These are phyloP conservation scores for Erythrophleum fordii DNA, from an alignment of 306 rosid genomes.

Conservation along the genomic window DNA sequence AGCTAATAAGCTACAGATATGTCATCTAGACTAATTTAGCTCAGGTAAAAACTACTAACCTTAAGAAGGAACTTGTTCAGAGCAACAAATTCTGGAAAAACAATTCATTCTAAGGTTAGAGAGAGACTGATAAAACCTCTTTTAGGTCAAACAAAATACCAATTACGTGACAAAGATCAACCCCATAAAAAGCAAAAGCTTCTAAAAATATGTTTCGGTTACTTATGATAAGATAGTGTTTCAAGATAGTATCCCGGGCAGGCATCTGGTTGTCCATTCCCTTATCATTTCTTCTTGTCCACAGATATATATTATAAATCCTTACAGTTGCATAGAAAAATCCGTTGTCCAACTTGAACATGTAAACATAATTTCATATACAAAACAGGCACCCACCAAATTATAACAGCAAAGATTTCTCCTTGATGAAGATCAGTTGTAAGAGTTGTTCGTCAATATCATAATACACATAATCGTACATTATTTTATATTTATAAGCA, in stretches of 20 bases:
- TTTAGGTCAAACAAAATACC: constrained; percentile 13
- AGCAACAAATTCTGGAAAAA: constrained; percentile 71
- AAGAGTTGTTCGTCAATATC: neutral
- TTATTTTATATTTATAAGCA: neutral
- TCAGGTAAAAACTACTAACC: constrained; percentile 51
- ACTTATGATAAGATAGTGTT: neutral
- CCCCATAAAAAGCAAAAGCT: neutral
- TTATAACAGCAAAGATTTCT: constrained; percentile 1
- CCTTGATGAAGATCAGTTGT: neutral
- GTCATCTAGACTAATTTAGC: constrained; percentile 3
- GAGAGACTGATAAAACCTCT: constrained; percentile 7
- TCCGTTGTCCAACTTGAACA: neutral
- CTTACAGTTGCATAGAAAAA: neutral
- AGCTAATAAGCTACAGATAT: neutral
- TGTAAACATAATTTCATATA: neutral
- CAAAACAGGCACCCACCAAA: neutral
- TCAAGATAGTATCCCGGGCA: neutral
- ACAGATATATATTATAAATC: neutral
- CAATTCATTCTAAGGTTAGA: constrained; percentile 23
- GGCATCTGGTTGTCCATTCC: neutral
- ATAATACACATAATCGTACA: neutral
- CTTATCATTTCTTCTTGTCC: neutral
- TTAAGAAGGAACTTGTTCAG: constrained; percentile 86
- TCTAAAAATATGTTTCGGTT: neutral
- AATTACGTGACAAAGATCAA: neutral